These are phyloP conservation scores for Leishmania major DNA, from an alignment of 208 protist genomes.

Conservation along the genomic window DNA sequence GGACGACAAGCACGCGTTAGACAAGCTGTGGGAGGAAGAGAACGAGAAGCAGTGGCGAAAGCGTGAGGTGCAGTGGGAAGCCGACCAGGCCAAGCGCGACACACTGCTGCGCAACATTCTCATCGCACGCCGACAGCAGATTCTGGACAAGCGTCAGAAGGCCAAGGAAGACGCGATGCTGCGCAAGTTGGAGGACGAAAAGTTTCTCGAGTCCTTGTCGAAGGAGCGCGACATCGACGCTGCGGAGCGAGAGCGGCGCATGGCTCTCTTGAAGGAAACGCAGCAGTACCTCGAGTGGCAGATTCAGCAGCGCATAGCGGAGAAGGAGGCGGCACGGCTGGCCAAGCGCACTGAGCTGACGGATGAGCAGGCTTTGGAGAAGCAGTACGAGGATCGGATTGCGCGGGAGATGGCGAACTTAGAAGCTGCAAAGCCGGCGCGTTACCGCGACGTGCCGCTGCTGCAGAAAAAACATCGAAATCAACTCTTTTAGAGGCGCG, in stretches of 20 bases:
- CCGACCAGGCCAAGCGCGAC: slow-evolving; percentile 66
- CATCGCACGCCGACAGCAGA: slow-evolving; percentile 76
- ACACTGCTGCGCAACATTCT: slow-evolving; percentile 70
- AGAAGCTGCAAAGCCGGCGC: slow-evolving; percentile 74
- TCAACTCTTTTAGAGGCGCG: slow-evolving; percentile 34
- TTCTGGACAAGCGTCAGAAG: slow-evolving; percentile 68
- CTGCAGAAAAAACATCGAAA: slow-evolving; percentile 46
- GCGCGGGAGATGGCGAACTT: slow-evolving; percentile 73
- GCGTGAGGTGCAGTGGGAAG: slow-evolving; percentile 74
- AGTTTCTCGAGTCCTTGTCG: slow-evolving; percentile 45
- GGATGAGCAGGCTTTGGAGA: slow-evolving; percentile 59
- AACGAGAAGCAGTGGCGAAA: slow-evolving; percentile 83
- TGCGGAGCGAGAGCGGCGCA: slow-evolving; percentile 47
- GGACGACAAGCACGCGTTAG: slow-evolving; percentile 52
- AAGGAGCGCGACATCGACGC: slow-evolving; percentile 45
- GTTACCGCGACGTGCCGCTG: slow-evolving; percentile 76
- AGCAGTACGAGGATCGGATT: slow-evolving; percentile 64
- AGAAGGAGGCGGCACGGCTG: slow-evolving; percentile 45
- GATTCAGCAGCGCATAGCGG: slow-evolving; percentile 48
- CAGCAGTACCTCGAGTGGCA: slow-evolving; percentile 76
- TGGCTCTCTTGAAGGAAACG: slow-evolving; percentile 54
- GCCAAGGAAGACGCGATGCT: slow-evolving; percentile 39
- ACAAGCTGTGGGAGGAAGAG: slow-evolving; percentile 83
- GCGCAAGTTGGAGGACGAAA: slow-evolving; percentile 48
- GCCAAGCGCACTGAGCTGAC: slow-evolving; percentile 53